A percentile compares a stretch with the other conserved stretches of the same genome.
Evolutionary conservation across 306 rosid species (phyloP).

Genomic region (Quercus aquifolioides): DNA sequence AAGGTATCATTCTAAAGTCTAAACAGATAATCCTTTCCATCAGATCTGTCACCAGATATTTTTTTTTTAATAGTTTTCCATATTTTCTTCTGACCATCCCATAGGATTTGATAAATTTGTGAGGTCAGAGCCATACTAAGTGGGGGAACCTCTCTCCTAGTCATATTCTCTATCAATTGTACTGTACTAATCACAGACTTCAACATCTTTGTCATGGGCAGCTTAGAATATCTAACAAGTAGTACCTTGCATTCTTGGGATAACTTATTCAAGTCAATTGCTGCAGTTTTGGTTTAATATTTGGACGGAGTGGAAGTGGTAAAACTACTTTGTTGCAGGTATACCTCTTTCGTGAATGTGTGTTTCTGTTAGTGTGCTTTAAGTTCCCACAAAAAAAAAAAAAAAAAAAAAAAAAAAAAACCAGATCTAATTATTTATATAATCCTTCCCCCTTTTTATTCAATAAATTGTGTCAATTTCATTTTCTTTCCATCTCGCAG

Average conservation of each 20-base stretch:
- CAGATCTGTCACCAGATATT: not conserved
- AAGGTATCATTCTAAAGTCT: slow-evolving; percentile 1
- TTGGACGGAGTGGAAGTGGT: slow-evolving; percentile 91
- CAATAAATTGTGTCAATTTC: not conserved
- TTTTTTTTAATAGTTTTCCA: not conserved
- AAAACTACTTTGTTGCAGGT: slow-evolving; percentile 95
- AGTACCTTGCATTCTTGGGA: slow-evolving; percentile 8
- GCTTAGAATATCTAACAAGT: not conserved
- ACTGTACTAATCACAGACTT: not conserved
- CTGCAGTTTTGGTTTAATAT: slow-evolving; percentile 83
- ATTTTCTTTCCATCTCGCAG: slow-evolving; percentile 30
- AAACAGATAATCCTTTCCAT: not conserved
- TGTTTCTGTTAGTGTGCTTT: not conserved
- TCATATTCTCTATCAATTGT: not conserved
- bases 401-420: not conserved
- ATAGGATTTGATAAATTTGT: not conserved
- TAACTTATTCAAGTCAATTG: slow-evolving; percentile 26
- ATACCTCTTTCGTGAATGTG: not conserved
- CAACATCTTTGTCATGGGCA: not conserved
- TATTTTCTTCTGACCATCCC: not conserved
- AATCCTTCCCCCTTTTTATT: not conserved
- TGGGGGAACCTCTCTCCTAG: not conserved
- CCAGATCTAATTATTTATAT: not conserved
- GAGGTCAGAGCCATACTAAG: not conserved
- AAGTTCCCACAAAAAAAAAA: not conserved